These are phyloP conservation scores for Aspergillus sp. DNA, from an alignment of 2,329 filamentous ascomycete species.

Conservation along the genomic window DNA sequence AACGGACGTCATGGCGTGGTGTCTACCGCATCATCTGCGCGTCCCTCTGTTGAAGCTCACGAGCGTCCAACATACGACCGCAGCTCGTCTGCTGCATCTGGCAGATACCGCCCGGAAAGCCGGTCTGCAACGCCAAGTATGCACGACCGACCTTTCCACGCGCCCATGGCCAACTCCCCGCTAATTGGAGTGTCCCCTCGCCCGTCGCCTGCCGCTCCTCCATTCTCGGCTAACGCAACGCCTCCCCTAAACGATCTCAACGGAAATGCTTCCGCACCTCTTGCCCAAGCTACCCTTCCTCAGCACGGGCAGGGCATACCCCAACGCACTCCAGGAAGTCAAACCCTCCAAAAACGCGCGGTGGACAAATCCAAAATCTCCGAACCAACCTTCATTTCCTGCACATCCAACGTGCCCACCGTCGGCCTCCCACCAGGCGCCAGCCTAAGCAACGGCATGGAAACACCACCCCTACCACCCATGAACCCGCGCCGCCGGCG, in stretches of 20 bases:
- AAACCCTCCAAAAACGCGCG: slow-evolving; percentile 57
- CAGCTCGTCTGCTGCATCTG: slow-evolving; percentile 44
- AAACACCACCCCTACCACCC: slow-evolving; percentile 60
- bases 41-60: slow-evolving; percentile 42
- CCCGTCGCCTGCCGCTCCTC: slow-evolving; percentile 52
- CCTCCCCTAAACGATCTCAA: slow-evolving; percentile 53
- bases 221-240: slow-evolving; percentile 58
- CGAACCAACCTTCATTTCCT: slow-evolving; percentile 58
- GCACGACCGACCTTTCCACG: slow-evolving; percentile 40
- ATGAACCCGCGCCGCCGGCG: slow-evolving; percentile 64
- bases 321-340: slow-evolving; percentile 36
- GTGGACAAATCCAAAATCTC: slow-evolving; percentile 67
- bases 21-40: slow-evolving; percentile 40
- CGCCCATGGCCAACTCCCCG: slow-evolving; percentile 31
- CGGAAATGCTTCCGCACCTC: slow-evolving; percentile 44
- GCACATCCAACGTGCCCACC: slow-evolving; percentile 63
- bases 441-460: slow-evolving; percentile 57
- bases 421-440: slow-evolving; percentile 62
- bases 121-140: slow-evolving; percentile 40
- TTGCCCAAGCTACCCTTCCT: slow-evolving; percentile 23
- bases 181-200: slow-evolving; percentile 47
- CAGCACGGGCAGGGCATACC: slow-evolving; percentile 28
- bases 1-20: slow-evolving; percentile 31
- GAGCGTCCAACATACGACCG: slow-evolving; percentile 39
- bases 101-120: slow-evolving; percentile 45